Percentiles rank a stretch among this genome's conserved stretches.
These are phyloP conservation scores for Suillus lakei DNA, from an alignment of 768 basidiomycete species.

Conservation along the genomic window DNA sequence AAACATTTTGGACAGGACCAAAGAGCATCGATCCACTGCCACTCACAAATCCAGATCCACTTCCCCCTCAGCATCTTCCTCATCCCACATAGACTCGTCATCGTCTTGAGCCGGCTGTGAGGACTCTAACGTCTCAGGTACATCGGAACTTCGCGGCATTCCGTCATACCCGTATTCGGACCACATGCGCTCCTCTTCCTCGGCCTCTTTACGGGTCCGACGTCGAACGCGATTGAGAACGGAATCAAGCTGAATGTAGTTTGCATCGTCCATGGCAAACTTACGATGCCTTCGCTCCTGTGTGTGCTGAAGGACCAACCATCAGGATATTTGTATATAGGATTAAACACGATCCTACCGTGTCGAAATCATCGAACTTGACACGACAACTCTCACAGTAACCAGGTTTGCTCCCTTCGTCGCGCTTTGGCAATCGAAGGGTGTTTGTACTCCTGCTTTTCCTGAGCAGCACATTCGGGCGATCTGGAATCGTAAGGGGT, in stretches of 20 bases:
- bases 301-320: constrained; percentile 61
- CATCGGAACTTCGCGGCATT: constrained; percentile 19
- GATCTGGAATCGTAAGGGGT: constrained; percentile 60
- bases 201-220: constrained; percentile 35
- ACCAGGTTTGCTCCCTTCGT: constrained; percentile 89
- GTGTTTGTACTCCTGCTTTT: constrained; percentile 87
- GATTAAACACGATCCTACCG: constrained; percentile 51
- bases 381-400: constrained; percentile 96
- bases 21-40: constrained; percentile 1
- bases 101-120: constrained; percentile 21
- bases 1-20: constrained; percentile 11
- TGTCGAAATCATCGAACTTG: constrained; percentile 87
- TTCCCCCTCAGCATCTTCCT: constrained; percentile 27
- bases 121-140: constrained; percentile 24
- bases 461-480: constrained; percentile 52
- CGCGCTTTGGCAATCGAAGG: constrained; percentile 72
- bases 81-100: constrained; percentile 28
- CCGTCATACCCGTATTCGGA: constrained; percentile 14
- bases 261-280: constrained; percentile 76
- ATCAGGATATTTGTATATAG: constrained; percentile 3
- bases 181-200: constrained; percentile 30
- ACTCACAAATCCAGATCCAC: constrained; percentile 25
- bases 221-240: constrained; percentile 68
- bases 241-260: constrained; percentile 80
- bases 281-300: constrained; percentile 74